phyloP scores from a whole-genome alignment of 768 basidiomycete species.

The Rhizopogon sp. region DNA sequence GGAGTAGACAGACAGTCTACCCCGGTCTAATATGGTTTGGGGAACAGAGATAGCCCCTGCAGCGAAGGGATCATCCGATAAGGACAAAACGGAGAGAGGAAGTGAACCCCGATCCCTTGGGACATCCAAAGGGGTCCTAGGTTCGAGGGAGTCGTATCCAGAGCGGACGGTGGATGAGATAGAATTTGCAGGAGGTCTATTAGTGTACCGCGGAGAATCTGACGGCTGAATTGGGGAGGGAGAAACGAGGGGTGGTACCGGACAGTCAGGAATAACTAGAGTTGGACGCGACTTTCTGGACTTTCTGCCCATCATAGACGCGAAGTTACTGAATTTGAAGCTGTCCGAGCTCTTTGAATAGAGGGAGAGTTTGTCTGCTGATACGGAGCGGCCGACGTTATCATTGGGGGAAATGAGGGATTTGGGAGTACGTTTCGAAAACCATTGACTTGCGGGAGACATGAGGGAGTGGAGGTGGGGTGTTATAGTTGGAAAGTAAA shows the following conservation, averaged over 20 bases:
- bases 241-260: constrained; percentile 15
- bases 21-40: constrained; percentile 34
- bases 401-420: constrained; percentile 8
- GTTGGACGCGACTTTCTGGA: constrained; percentile 49
- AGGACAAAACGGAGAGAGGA: constrained; percentile 49
- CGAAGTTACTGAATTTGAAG: constrained; percentile 51
- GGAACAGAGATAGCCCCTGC: constrained; percentile 40
- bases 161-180: constrained; percentile 50
- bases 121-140: constrained; percentile 48
- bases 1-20: constrained; percentile 50
- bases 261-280: constrained; percentile 49
- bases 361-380: constrained; percentile 22
- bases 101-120: constrained; percentile 24
- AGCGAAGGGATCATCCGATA: constrained; percentile 68
- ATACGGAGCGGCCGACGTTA: constrained; percentile 26
- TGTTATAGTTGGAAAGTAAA: not conserved
- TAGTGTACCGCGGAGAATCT: constrained; percentile 22
- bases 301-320: constrained; percentile 59
- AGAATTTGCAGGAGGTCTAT: constrained; percentile 48
- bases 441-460: constrained; percentile 22
- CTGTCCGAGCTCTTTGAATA: constrained; percentile 18
- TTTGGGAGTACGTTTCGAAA: constrained; percentile 19
- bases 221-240: constrained; percentile 10
- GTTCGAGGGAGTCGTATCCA: constrained; percentile 48
- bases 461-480: constrained; percentile 8